Evolutionary conservation across 768 basidiomycete species (phyloP).

Genomic region (Hemileccinum impolitum): DNA sequence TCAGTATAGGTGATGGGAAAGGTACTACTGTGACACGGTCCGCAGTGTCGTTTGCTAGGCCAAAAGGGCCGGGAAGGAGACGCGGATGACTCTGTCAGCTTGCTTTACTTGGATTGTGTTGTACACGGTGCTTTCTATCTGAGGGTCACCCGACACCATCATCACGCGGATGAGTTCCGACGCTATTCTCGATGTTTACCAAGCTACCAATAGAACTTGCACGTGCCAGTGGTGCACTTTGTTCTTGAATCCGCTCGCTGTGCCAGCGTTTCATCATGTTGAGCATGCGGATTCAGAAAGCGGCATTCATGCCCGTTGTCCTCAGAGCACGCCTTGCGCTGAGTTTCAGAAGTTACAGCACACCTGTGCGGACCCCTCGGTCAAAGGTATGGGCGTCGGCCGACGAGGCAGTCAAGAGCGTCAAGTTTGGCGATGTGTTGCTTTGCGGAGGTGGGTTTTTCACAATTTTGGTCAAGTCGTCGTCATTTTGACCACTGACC

Average conservation of each 20-base stretch:
- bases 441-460: constrained; percentile 73
- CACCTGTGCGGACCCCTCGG: constrained; percentile 26
- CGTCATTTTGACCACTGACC: neutral
- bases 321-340: constrained; percentile 15
- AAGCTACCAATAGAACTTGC: too few relatives aligned
- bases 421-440: constrained; percentile 76
- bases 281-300: constrained; percentile 11
- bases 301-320: constrained; percentile 14
- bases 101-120: neutral
- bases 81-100: constrained; percentile 23
- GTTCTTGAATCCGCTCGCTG: neutral
- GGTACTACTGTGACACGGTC: constrained; percentile 12
- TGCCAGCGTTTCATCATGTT: constrained; percentile 20
- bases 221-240: too few relatives aligned
- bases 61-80: constrained; percentile 64
- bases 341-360: constrained; percentile 26
- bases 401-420: constrained; percentile 79
- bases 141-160: too few relatives aligned
- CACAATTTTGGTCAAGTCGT: neutral
- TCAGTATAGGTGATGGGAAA: constrained; percentile 31
- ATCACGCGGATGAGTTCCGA: too few relatives aligned
- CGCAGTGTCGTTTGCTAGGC: constrained; percentile 54
- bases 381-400: constrained; percentile 77
- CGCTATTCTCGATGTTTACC: too few relatives aligned
- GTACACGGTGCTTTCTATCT: too few relatives aligned